These are phyloP conservation scores for Manihot esculenta DNA, from an alignment of 441 rosid genomes.

Conservation along the genomic window DNA sequence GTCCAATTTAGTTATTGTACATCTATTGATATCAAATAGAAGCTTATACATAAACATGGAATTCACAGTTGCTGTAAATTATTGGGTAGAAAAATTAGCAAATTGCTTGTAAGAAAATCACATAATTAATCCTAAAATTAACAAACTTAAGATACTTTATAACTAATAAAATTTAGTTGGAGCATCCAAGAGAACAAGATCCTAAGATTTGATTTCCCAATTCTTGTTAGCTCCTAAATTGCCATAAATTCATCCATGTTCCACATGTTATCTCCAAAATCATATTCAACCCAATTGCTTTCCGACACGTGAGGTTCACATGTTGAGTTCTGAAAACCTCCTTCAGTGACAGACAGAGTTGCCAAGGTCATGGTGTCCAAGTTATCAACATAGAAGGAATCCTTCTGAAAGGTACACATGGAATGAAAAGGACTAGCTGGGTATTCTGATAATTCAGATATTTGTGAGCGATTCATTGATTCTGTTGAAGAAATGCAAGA, in stretches of 20 bases:
- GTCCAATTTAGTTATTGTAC: too few species aligned
- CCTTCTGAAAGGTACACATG: constrained; percentile 3
- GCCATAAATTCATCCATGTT: constrained; percentile 39
- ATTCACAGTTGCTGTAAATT: constrained; percentile 15
- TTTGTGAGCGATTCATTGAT: constrained; percentile 24
- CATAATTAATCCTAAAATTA: constrained; percentile 6
- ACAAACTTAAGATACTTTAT: too few species aligned
- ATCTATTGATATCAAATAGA: too few species aligned
- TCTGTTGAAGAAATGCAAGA: constrained; percentile 35
- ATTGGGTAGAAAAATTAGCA: constrained; percentile 5
- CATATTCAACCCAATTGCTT: constrained; percentile 32
- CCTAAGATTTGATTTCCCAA: constrained; percentile 3
- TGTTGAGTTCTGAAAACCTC: constrained; percentile 6
- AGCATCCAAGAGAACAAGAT: background rate
- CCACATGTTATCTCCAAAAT: constrained; percentile 37
- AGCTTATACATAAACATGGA: background rate
- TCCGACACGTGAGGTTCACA: constrained; percentile 13
- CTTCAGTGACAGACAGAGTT: constrained; percentile 5
- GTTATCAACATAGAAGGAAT: constrained; percentile 25
- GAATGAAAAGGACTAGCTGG: constrained; percentile 20
- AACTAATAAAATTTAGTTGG: background rate
- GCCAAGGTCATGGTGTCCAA: constrained; percentile 28
- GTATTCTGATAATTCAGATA: constrained; percentile 28
- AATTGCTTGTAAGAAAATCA: too few species aligned
- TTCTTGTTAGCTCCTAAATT: constrained; percentile 24